phyloP scores from a whole-genome alignment of 2,329 filamentous ascomycete species.

The Hyphodiscus sp. region DNA sequence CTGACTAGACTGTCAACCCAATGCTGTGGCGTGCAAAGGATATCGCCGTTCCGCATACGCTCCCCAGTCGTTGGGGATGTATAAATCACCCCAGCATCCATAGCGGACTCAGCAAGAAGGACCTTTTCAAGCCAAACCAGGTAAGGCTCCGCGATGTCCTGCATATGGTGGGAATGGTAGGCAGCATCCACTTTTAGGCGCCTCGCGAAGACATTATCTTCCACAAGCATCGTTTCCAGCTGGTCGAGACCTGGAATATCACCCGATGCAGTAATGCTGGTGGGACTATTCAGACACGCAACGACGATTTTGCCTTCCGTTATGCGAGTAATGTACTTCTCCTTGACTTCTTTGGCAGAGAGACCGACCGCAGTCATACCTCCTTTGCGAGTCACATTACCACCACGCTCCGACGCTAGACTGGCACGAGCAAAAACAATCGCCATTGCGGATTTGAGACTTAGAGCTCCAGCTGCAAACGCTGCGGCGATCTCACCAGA shows the following conservation, averaged over 20 bases:
- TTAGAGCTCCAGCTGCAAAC: slow-evolving; percentile 32
- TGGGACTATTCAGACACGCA: slow-evolving; percentile 26
- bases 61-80: not conserved
- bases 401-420: slow-evolving; percentile 4
- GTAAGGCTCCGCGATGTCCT: not conserved
- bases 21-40: slow-evolving; percentile 26
- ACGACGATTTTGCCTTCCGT: slow-evolving; percentile 23
- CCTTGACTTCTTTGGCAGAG: slow-evolving; percentile 12
- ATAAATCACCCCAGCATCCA: not conserved
- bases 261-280: slow-evolving; percentile 20
- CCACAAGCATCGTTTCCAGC: slow-evolving; percentile 16
- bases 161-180: slow-evolving; percentile 26
- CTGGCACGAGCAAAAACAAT: slow-evolving; percentile 39
- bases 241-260: slow-evolving; percentile 12
- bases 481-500: slow-evolving; percentile 38
- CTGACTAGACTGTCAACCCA: slow-evolving; percentile 40
- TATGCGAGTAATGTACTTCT: slow-evolving; percentile 7
- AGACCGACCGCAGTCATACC: slow-evolving; percentile 42
- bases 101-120: not conserved
- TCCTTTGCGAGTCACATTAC: slow-evolving; percentile 24
- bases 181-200: slow-evolving; percentile 18
- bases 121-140: slow-evolving; percentile 6
- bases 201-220: slow-evolving; percentile 15
- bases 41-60: not conserved
- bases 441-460: slow-evolving; percentile 28